Conservation (phyloP, 2,329 filamentous ascomycete genomes). For the Ophiostoma ips region DNA sequence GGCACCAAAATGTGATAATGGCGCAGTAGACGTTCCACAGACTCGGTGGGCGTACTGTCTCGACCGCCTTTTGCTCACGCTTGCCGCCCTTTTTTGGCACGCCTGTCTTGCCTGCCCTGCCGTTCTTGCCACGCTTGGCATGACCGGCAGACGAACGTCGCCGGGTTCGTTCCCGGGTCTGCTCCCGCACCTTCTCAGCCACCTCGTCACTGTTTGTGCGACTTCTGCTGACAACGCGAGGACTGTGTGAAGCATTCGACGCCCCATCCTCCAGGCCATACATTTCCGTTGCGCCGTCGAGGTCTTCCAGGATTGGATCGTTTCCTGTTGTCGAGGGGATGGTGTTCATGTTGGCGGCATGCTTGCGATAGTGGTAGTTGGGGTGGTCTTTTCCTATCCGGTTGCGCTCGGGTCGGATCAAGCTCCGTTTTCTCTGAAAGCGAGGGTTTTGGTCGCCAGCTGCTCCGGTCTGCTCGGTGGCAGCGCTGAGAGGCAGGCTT, state of each 20-base stretch:
- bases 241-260: conserved; percentile 20
- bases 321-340: conserved; percentile 86
- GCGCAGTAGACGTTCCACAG: conserved; percentile 94
- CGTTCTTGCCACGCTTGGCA: neutral
- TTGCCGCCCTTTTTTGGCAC: conserved; percentile 49
- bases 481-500: conserved; percentile 38
- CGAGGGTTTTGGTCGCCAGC: conserved; percentile 21
- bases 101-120: conserved; percentile 28
- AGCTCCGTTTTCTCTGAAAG: conserved; percentile 62
- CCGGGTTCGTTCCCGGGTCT: conserved; percentile 11
- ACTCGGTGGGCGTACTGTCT: conserved; percentile 64
- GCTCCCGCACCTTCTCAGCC: conserved; percentile 23
- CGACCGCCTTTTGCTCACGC: conserved; percentile 34
- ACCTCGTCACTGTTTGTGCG: conserved; percentile 20
- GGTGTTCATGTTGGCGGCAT: conserved; percentile 84
- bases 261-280: conserved; percentile 22
- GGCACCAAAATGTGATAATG: conserved; percentile 87
- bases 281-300: conserved; percentile 43
- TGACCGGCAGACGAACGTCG: conserved; percentile 27
- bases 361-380: conserved; percentile 90
- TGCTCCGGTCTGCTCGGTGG: conserved; percentile 19
- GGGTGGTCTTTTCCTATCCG: conserved; percentile 77
- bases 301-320: conserved; percentile 71
- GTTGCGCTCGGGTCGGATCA: conserved; percentile 79
- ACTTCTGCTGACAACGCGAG: conserved; percentile 21